Conservation (phyloP, 768 basidiomycete species). For the Pleurotus cornucopiae region DNA sequence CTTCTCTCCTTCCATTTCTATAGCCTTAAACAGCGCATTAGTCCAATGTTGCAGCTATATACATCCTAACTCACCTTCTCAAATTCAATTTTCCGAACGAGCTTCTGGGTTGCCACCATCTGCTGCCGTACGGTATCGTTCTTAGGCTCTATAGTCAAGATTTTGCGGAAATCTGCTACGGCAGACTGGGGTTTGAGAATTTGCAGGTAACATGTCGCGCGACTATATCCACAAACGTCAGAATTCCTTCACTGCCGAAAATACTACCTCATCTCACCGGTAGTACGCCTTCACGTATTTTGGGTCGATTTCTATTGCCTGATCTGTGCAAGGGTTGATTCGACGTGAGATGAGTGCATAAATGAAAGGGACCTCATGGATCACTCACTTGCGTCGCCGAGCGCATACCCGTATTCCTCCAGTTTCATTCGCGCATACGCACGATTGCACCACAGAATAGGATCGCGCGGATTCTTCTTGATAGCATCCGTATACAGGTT, state of each 20-base stretch:
- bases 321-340: slow-evolving; percentile 40
- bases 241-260: not conserved
- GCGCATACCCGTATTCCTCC: slow-evolving; percentile 90
- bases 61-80: slow-evolving; percentile 60
- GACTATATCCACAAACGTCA: slow-evolving; percentile 35
- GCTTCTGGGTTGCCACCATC: slow-evolving; percentile 84
- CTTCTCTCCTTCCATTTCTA: slow-evolving; percentile 89
- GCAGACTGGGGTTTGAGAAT: slow-evolving; percentile 85
- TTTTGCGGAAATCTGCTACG: slow-evolving; percentile 82
- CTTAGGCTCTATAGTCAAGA: slow-evolving; percentile 77
- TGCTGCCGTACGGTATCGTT: slow-evolving; percentile 81
- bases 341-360: slow-evolving; percentile 3
- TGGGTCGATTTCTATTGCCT: slow-evolving; percentile 84
- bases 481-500: slow-evolving; percentile 82
- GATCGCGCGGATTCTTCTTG: slow-evolving; percentile 80
- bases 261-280: slow-evolving; percentile 40
- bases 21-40: slow-evolving; percentile 52
- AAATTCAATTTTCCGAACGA: slow-evolving; percentile 85
- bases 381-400: slow-evolving; percentile 77
- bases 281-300: slow-evolving; percentile 90
- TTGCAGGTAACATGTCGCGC: slow-evolving; percentile 88
- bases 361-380: not conserved
- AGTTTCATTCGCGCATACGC: slow-evolving; percentile 91
- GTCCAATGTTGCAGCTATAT: not conserved
- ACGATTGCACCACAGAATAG: slow-evolving; percentile 92